Percentiles rank a stretch among this genome's conserved stretches.
Evolutionary conservation across 148 eudicot species (phyloP).

Genomic region (Nepenthes mirabilis): DNA sequence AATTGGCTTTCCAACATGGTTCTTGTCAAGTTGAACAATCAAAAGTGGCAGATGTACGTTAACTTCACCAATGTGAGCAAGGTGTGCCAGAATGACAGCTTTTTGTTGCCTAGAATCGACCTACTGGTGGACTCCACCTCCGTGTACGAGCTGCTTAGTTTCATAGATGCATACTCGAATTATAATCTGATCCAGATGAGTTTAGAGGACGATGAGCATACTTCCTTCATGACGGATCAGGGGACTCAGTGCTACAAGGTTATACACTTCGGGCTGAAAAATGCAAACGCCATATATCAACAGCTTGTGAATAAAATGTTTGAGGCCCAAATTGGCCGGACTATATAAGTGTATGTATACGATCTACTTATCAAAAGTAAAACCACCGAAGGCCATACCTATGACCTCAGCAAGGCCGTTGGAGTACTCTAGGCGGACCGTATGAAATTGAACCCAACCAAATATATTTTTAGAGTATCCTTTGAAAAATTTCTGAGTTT

Average conservation of each 20-base stretch:
- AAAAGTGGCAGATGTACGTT: not conserved
- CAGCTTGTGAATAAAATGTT: not conserved
- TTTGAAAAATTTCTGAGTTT: too few relatives aligned
- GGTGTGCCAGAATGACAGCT: not conserved
- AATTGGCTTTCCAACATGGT: not conserved
- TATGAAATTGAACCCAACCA: not conserved
- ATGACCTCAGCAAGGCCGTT: not conserved
- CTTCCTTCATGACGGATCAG: not conserved
- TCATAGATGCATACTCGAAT: not conserved
- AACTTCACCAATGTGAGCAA: not conserved
- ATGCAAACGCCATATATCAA: not conserved
- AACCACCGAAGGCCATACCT: not conserved
- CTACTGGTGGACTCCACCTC: not conserved
- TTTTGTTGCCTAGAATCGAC: not conserved
- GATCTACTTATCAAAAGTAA: not conserved
- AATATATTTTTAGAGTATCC: not conserved
- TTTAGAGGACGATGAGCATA: not conserved
- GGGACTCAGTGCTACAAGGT: not conserved
- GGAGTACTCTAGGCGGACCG: not conserved
- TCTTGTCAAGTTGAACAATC: not conserved
- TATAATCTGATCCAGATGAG: not conserved
- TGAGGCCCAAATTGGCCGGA: not conserved
- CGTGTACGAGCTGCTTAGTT: not conserved
- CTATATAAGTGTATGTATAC: not conserved
- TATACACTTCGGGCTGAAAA: not conserved